Conservation (phyloP, 441 rosid species). For the Arabidopsis hybrid region DNA sequence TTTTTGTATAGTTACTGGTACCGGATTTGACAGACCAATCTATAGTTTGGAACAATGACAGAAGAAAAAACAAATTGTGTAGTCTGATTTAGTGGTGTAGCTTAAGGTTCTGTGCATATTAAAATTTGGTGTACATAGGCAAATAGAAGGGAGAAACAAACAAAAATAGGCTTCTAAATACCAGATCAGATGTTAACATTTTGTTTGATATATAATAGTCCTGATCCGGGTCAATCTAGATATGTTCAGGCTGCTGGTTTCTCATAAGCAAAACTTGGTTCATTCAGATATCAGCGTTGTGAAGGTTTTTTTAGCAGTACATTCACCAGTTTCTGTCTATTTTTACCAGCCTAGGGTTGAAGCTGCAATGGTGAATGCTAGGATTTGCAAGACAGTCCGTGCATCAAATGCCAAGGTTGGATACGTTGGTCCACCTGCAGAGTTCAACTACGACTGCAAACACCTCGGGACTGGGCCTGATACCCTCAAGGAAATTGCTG, state of each 20-base stretch:
- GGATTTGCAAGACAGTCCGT: conserved; percentile 86
- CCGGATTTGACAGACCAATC: not conserved
- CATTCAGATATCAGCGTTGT: not conserved
- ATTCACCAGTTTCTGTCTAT: conserved; percentile 37
- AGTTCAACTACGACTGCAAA: conserved; percentile 78
- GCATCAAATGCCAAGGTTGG: conserved; percentile 85
- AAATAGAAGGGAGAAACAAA: not conserved
- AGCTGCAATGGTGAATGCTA: conserved; percentile 97
- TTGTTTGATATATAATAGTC: not conserved
- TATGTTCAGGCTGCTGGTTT: not conserved
- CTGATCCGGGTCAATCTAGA: not conserved
- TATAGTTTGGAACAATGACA: not conserved
- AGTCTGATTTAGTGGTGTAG: not conserved
- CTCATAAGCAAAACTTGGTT: not conserved
- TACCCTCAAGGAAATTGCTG: conserved; percentile 75
- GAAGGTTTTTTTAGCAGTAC: not conserved
- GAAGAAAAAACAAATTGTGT: not conserved
- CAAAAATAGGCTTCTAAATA: not conserved
- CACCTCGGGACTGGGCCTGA: conserved; percentile 92
- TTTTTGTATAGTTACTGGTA: not conserved
- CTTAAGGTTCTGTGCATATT: not conserved
- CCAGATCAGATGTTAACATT: conserved; percentile 8
- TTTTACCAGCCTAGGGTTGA: conserved; percentile 83
- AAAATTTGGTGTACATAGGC: not conserved
- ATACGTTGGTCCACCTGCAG: conserved; percentile 79